Evolutionary conservation across 495 filamentous ascomycete genomes (phyloP), one percentile per base, ranked within the genome.

Genomic region (Hypoxylon fuscum): DNA sequence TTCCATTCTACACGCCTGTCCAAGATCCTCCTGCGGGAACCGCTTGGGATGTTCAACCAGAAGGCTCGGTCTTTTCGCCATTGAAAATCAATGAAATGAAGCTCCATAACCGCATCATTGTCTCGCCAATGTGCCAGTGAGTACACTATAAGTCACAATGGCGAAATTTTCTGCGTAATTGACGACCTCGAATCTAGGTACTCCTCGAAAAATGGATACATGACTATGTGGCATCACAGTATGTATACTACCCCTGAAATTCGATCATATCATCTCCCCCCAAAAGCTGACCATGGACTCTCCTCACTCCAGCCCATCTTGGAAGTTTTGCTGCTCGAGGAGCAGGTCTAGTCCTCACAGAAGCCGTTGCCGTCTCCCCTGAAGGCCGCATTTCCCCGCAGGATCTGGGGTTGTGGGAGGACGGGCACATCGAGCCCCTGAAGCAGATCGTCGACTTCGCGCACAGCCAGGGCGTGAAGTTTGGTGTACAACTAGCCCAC

Each of bases 351-450:
- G 70, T 85, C 40, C 85, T 92, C 59, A 80, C 92, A 25, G 91
- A 95, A 74, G 89, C 90, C 10, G 90, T 89, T 0, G 81, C 84
- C 20, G 88, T 94, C 6, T 69, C 79, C 0, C 78, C 90, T 6
- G 79, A 92, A 56, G 91, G 91, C n/a, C 80, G 91, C 2, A 93
- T 94, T 74, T 87, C 89, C 0, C 90, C 90, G 0, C 79, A 90
- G 57, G 86, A 88, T 63, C 68, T 78, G 2, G 90, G 91, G 5
- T 70, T 94, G 14, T 95, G 90, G 90, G 78, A 85, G 42, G 90
- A 94, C 69, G 79, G 77, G 0, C 91, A 93, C 55, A 85, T 91
- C 62, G 85, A 76, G 21, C 82, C 81, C 1, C 62, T 93, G 52
- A 80, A 78, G 60, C 74, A 81, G 14, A 78, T 89, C 46, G 77